phyloP scores from a whole-genome alignment of 495 filamentous ascomycete species.

The Rhypophila decipiens region DNA sequence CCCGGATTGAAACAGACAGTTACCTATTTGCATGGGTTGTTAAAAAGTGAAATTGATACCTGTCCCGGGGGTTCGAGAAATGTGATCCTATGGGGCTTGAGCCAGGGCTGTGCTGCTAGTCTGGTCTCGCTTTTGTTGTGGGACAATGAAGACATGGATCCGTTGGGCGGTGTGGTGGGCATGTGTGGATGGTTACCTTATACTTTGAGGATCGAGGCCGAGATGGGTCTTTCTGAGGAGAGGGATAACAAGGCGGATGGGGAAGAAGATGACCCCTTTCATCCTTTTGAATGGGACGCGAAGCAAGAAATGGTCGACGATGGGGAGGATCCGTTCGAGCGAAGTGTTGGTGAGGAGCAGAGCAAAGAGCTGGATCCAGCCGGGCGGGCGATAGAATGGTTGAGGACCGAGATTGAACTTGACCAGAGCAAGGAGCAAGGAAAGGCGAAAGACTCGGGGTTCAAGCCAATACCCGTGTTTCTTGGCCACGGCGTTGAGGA shows the following conservation, averaged over 20 bases:
- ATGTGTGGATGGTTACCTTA: conserved; percentile 53
- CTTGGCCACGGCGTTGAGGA: conserved; percentile 46
- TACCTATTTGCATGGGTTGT: conserved; percentile 31
- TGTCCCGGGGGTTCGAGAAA: conserved; percentile 27
- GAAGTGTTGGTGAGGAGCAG: background rate
- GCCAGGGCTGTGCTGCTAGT: conserved; percentile 49
- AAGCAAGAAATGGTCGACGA: background rate
- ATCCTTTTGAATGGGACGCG: background rate
- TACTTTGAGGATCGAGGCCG: conserved; percentile 14
- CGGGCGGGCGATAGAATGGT: background rate
- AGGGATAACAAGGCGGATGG: background rate
- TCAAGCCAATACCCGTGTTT: conserved; percentile 33
- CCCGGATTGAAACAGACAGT: conserved; percentile 38
- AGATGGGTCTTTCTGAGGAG: conserved; percentile 16
- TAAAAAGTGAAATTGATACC: conserved; percentile 28
- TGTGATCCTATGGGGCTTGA: conserved; percentile 47
- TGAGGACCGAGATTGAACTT: background rate
- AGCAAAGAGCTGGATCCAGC: background rate
- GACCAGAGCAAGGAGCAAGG: background rate
- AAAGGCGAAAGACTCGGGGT: background rate
- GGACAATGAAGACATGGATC: conserved; percentile 20
- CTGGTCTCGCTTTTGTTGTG: conserved; percentile 35
- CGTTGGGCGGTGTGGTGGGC: conserved; percentile 35
- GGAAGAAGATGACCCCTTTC: too few species aligned
- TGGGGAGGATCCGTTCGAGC: background rate